Percentiles rank a stretch among this genome's conserved stretches.
These are phyloP conservation scores for Neonectria punicea DNA, from an alignment of 2,329 filamentous ascomycete genomes.

Conservation along the genomic window DNA sequence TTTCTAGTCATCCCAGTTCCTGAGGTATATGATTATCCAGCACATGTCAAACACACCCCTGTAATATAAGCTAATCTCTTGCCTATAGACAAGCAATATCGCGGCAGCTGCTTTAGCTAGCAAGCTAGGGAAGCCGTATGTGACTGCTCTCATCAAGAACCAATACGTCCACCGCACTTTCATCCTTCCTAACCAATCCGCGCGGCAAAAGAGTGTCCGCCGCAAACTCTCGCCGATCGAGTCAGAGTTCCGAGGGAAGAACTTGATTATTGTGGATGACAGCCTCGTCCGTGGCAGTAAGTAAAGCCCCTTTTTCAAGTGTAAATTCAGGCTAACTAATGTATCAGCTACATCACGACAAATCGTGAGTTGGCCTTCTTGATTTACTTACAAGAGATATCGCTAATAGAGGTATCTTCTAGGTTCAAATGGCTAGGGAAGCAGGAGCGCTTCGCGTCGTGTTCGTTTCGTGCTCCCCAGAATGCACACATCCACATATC, in stretches of 20 bases:
- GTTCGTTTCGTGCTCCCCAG: conserved; percentile 84
- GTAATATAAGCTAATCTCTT: not conserved
- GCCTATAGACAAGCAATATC: conserved; percentile 76
- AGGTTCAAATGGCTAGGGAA: conserved; percentile 79
- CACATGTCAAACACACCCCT: too few relatives aligned
- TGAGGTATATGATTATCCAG: conserved; percentile 43
- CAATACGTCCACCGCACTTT: conserved; percentile 90
- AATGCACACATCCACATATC: conserved; percentile 87
- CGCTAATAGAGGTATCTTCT: not conserved
- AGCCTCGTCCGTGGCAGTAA: conserved; percentile 79
- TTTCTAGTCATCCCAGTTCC: conserved; percentile 76
- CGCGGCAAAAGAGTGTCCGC: conserved; percentile 85
- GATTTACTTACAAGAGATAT: not conserved
- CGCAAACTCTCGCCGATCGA: conserved; percentile 90
- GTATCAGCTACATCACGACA: not conserved
- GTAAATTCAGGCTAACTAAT: not conserved
- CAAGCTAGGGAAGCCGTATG: conserved; percentile 79
- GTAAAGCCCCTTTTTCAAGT: not conserved
- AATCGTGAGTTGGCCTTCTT: not conserved
- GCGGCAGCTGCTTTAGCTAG: conserved; percentile 82
- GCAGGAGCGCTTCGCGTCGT: conserved; percentile 84
- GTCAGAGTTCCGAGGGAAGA: conserved; percentile 83
- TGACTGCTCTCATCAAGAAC: conserved; percentile 88
- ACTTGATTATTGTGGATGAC: conserved; percentile 88
- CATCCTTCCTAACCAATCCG: conserved; percentile 78